These are phyloP conservation scores for Komagataella mondaviorum DNA, from an alignment of 805 yeast genomes.

Conservation along the genomic window DNA sequence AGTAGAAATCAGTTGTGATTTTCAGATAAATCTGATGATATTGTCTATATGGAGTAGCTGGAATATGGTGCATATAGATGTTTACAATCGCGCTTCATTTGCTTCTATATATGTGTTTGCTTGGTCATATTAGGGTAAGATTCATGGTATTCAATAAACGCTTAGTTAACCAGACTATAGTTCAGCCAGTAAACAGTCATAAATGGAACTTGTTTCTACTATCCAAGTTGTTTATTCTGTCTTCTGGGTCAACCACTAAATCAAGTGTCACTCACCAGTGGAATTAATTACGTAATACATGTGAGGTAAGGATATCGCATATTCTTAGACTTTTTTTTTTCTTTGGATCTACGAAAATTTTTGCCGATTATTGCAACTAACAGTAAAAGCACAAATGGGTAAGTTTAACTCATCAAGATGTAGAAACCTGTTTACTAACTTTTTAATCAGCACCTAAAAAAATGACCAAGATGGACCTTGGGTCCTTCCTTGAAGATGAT, in stretches of 20 bases:
- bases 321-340: not conserved
- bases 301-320: not conserved
- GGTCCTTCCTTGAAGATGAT: slow-evolving; percentile 71
- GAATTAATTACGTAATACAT: not conserved
- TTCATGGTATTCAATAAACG: too few relatives aligned
- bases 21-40: too few relatives aligned
- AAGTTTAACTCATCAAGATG: not conserved
- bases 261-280: not conserved
- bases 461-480: slow-evolving; percentile 70
- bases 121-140: too few relatives aligned
- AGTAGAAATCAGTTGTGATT: not conserved
- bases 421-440: not conserved
- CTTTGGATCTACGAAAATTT: not conserved
- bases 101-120: too few relatives aligned
- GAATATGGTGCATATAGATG: not conserved
- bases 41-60: not conserved
- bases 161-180: too few relatives aligned
- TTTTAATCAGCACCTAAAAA: slow-evolving; percentile 10
- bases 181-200: too few relatives aligned
- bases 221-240: too few relatives aligned
- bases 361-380: not conserved
- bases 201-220: too few relatives aligned
- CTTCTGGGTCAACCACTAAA: too few relatives aligned
- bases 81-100: not conserved
- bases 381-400: not conserved